Base-by-base conservation (phyloP, 257 asterid genomes). In the Jasminum sambac region DNA sequence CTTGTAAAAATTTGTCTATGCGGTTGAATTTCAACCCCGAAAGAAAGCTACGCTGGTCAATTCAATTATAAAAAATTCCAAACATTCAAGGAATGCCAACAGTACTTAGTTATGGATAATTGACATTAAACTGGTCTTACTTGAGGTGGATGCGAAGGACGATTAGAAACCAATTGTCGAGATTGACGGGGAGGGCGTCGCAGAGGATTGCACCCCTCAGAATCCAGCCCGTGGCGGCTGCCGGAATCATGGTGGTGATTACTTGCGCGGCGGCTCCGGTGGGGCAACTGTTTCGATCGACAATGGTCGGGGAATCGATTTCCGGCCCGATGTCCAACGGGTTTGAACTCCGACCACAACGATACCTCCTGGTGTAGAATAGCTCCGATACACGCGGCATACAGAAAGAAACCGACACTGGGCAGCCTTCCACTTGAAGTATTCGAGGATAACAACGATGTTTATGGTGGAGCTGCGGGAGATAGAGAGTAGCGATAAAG, bases 371-470 rank as follows among this genome's bases (percentile, higher is more conserved):
- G 40, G 67, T 85, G 83, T 77, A 74, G 75, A 93, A 93, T 60
- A 93, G 80, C 85, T 84, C 96, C 79, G 94, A 84, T 38, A 90
- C 93, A 76, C 90, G 90, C 94, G 98, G 86, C 98, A 90, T 93
- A 72, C 95, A 86, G 21, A 1, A 55, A 23, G 23, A 19, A 55
- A 19, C 62, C 2, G 30, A 55, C 36, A 25, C 12, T 16, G 11
- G n/a, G 21, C 34, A 11, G 61, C 30, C 6, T 52, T 21, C 5
- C 11, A 3, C 30, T 7, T 1, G n/a, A 52, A 21, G 61, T 17
- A 52, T 52, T 55, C 30, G 1, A 23, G 14, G n/a, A 55, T 23
- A 21, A 55, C 36, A 23, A 19, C 11, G 14, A 13, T 7, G 59
- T 50, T 17, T 17, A 50, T 50, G 59, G 36, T 30, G 4, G 36